Conservation (phyloP, 495 filamentous ascomycete genomes). For the Thozetella sp. region DNA sequence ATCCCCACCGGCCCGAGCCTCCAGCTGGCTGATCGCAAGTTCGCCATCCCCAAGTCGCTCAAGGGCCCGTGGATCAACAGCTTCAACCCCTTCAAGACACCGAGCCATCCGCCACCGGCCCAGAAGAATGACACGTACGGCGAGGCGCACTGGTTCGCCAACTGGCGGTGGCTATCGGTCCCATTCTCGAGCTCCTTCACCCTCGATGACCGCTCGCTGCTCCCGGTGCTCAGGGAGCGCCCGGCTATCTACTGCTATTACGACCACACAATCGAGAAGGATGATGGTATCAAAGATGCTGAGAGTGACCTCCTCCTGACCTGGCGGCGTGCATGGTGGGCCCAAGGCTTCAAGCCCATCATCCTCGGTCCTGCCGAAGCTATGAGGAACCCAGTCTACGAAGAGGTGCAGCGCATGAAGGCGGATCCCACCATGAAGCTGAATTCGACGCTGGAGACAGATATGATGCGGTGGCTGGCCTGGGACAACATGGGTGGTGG, state of each 20-base stretch:
- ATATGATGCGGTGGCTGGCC: slow-evolving; percentile 84
- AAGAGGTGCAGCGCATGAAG: slow-evolving; percentile 62
- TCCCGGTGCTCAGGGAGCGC: slow-evolving; percentile 74
- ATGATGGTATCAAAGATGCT: slow-evolving; percentile 61
- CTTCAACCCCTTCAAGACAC: slow-evolving; percentile 62
- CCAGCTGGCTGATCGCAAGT: slow-evolving; percentile 35
- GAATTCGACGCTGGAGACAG: slow-evolving; percentile 60
- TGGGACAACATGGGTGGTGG: slow-evolving; percentile 95
- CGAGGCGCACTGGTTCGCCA: slow-evolving; percentile 80
- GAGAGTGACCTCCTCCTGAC: slow-evolving; percentile 79
- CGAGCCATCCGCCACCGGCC: slow-evolving; percentile 72
- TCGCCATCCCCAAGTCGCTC: slow-evolving; percentile 43
- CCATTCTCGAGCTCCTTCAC: slow-evolving; percentile 88
- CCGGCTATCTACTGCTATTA: slow-evolving; percentile 93
- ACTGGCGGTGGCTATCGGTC: slow-evolving; percentile 80
- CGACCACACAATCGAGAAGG: slow-evolving; percentile 66
- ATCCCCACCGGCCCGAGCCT: slow-evolving; percentile 37
- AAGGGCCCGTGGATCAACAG: slow-evolving; percentile 43
- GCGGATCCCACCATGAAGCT: slow-evolving; percentile 27
- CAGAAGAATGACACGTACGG: slow-evolving; percentile 79
- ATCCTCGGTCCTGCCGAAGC: slow-evolving; percentile 82
- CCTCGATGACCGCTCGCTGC: slow-evolving; percentile 80
- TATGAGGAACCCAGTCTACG: slow-evolving; percentile 80
- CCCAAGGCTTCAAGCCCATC: slow-evolving; percentile 84
- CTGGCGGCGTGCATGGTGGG: slow-evolving; percentile 95